Evolutionary conservation across 2,329 filamentous ascomycete species (phyloP).

Genomic region (Botrytis squamosa): DNA sequence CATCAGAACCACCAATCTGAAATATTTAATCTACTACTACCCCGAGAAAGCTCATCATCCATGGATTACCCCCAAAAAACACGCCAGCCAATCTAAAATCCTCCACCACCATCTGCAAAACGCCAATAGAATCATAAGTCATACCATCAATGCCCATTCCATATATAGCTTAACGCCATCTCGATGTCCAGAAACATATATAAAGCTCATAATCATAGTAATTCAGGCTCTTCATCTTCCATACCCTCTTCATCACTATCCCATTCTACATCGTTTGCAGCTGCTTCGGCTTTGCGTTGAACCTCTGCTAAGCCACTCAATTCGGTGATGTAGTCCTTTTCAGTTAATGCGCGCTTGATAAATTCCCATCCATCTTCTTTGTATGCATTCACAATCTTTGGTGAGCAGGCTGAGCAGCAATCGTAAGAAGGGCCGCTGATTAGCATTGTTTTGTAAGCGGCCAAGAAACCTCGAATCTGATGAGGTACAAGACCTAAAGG

Average conservation of each 20-base stretch:
- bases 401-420: conserved; percentile 77
- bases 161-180: conserved; percentile 16
- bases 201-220: conserved; percentile 29
- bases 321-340: conserved; percentile 77
- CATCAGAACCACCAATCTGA: background rate
- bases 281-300: conserved; percentile 56
- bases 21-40: background rate
- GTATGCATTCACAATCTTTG: conserved; percentile 67
- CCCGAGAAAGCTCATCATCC: background rate
- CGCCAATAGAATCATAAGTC: background rate
- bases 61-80: background rate
- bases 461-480: conserved; percentile 75
- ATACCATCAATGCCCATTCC: background rate
- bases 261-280: conserved; percentile 56
- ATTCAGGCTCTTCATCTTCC: conserved; percentile 50
- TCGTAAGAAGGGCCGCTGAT: conserved; percentile 75
- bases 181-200: background rate
- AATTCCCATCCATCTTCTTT: conserved; percentile 71
- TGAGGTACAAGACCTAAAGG: conserved; percentile 72
- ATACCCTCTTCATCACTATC: conserved; percentile 56
- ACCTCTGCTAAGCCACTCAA: conserved; percentile 72
- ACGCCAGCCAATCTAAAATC: background rate
- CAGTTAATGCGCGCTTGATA: conserved; percentile 69
- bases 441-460: conserved; percentile 70
- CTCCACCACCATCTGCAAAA: conserved; percentile 11